phyloP scores from a whole-genome alignment of 2,329 filamentous ascomycete species.

The Penicillium sp. region DNA sequence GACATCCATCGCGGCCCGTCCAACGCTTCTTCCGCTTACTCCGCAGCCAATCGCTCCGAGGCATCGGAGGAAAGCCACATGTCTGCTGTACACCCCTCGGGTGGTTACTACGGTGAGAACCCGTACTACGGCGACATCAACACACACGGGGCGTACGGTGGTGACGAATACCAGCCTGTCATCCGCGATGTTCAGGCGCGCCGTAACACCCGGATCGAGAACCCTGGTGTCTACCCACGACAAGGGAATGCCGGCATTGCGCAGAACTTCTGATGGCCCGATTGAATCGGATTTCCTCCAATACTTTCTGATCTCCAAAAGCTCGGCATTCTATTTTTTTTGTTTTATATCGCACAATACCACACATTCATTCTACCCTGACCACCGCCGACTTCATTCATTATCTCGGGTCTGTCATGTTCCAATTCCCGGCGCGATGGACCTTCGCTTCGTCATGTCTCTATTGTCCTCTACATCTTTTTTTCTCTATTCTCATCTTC shows the following conservation, averaged over 20 bases:
- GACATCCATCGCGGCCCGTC: slow-evolving; percentile 87
- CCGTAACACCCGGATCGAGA: slow-evolving; percentile 93
- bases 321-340: slow-evolving; percentile 13
- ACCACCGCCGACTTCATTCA: slow-evolving; percentile 24
- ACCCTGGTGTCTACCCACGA: slow-evolving; percentile 81
- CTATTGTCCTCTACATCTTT: slow-evolving; percentile 21
- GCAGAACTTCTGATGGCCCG: slow-evolving; percentile 75
- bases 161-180: slow-evolving; percentile 67
- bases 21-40: slow-evolving; percentile 95
- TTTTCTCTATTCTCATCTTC: too few relatives aligned
- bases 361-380: slow-evolving; percentile 8
- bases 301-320: slow-evolving; percentile 12
- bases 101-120: slow-evolving; percentile 55
- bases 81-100: slow-evolving; percentile 45
- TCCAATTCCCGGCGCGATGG: slow-evolving; percentile 23
- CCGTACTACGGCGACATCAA: slow-evolving; percentile 54
- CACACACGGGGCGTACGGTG: slow-evolving; percentile 54
- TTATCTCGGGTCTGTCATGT: slow-evolving; percentile 18
- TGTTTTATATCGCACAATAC: slow-evolving; percentile 3
- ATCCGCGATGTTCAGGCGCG: slow-evolving; percentile 91
- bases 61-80: slow-evolving; percentile 56
- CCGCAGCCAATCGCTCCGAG: slow-evolving; percentile 72
- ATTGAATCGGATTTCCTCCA: slow-evolving; percentile 25
- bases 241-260: slow-evolving; percentile 90
- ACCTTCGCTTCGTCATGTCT: slow-evolving; percentile 28